Base-by-base conservation (phyloP, 148 eudicot genomes). In the Vaccinium vitisidaea region DNA sequence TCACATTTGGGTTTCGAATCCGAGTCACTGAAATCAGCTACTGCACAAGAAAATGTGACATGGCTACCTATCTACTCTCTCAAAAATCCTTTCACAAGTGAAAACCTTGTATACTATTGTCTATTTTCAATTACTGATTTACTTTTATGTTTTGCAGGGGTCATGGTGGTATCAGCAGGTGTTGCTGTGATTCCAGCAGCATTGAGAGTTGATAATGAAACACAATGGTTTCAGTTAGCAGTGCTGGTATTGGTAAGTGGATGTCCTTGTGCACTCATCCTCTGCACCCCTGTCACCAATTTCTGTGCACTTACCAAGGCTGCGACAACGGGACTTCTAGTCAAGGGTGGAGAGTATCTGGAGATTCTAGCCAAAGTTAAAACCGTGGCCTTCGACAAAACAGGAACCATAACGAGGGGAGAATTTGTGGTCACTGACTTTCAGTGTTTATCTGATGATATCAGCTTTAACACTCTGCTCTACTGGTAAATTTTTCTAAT, bases 191-290 rank as follows among this genome's bases (percentile, higher is more conserved):
- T 93, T 81, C 98, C 99, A 25, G 87, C 89, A 16, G 92, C 89
- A 49, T 50, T 97, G 77, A 91, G 88, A 48, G 86, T 92, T 73
- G 91, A 90, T 48, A 86, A 95, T 71, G 83, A 59, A 70, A 86
- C 61, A 54, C 83, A 92, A 55, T 95, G 98, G 98, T 88, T 91
- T 83, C 91, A 90, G 89, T 81, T 93, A 73, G 94, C 98, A 1
- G 83, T 95, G 73, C 98, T 97, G 74, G 98, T 95, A 39, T 87
- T 97, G 74, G 98, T 97, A 3, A 94, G 99, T 85, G 98, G 94
- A 21, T 97, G 99, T 80, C 99, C 99, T 6, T 97, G 99, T 88
- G 99, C 98, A 55, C 93, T 97, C 56, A 88, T 97, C 75, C 97
- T 97, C 61, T 94, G 98, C 3, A 97, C 99, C 6, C 99, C 99